Base-by-base conservation (phyloP, 2,329 filamentous ascomycete genomes). In the Ceratocystis destructans region DNA sequence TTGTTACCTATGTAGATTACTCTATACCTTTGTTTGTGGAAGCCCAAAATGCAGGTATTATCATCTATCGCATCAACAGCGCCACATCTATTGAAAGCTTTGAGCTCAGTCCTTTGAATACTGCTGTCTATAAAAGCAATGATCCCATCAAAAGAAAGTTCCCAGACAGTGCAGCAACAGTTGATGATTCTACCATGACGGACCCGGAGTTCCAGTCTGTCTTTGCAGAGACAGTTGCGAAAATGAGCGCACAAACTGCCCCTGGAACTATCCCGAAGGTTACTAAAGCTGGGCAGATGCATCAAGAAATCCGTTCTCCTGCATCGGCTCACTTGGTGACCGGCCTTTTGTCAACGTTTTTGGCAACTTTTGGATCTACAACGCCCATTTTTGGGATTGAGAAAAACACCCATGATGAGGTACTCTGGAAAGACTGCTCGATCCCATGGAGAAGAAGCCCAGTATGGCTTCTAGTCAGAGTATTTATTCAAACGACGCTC, bases 381-480 rank as follows among this genome's bases (percentile, higher is more conserved):
- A 65, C 69, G 3, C 17, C 71, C 0, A 69, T 70, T 0, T 5
- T 62, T 0, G 72, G 74, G 0, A 75, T 85, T n/a, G 73, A 69
- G 55, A 86, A 85, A 67, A 74, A 79, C 37, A 81, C 79, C 0
- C 78, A 80, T 1, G 82, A 85, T 48, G 82, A 85, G 15, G 76
- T 83, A 0, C 66, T 81, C 8, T 83, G 76, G 74, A 67, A 70
- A 1, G 61, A 67, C 1, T 61, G 63, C 10, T 50, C 64, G 2
- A 31, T 66, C 1, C 79, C 79, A 0, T 85, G 82, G 82, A 73
- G 77, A 10, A 72, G 79, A 57, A 84, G 82, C 12, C 74, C 82
- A 0, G 67, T 80, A 0, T 86, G 82, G 82, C 73, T 86, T 0
- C 73, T 84, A 0, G 65, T 85, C 2, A 79, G 83, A 0, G 80